Evolutionary conservation across 2,329 filamentous ascomycete genomes (phyloP).

Genomic region (Colletotrichum sp.): DNA sequence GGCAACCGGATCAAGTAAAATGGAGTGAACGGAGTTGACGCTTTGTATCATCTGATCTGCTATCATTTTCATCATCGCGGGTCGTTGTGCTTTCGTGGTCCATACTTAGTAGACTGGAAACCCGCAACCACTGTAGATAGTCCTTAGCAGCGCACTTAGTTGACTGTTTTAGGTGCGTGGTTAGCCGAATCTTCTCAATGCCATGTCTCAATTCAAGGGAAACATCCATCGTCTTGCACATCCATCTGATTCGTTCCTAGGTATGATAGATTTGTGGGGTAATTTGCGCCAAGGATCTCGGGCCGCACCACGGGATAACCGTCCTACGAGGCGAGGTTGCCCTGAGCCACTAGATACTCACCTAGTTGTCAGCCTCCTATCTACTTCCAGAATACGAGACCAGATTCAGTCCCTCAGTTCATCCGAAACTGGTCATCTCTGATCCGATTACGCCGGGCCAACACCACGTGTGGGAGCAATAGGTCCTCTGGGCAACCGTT

Average conservation of each 20-base stretch:
- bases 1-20: neutral
- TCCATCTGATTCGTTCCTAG: neutral
- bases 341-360: neutral
- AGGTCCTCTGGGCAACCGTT: neutral
- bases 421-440: neutral
- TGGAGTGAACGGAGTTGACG: fast-evolving
- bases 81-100: neutral
- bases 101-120: neutral
- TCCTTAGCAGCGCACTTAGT: neutral
- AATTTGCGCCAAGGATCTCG: neutral
- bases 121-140: neutral
- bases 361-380: neutral
- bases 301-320: neutral
- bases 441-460: neutral
- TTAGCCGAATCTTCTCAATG: neutral
- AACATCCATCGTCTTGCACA: neutral
- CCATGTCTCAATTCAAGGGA: neutral
- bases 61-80: neutral
- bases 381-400: neutral
- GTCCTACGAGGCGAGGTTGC: neutral
- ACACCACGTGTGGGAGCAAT: neutral
- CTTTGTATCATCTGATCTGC: neutral
- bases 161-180: neutral
- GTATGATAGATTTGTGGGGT: neutral
- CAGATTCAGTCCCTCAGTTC: neutral